Conservation (phyloP, 2,329 filamentous ascomycete genomes). For the Calonectria ilicicola region DNA sequence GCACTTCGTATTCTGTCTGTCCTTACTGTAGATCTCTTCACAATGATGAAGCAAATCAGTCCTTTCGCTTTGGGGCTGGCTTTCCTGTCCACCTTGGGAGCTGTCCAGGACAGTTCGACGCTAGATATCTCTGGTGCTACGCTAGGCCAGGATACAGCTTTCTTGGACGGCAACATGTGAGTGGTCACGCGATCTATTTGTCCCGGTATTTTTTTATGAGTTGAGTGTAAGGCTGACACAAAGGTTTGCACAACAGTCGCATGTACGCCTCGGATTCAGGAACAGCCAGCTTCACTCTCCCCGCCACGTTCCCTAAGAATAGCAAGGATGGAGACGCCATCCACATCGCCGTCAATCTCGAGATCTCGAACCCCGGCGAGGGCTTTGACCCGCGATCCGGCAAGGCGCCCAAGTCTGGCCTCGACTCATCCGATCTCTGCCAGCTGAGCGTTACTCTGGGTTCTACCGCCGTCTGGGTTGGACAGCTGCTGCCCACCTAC, state of each 20-base stretch:
- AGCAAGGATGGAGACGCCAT: conserved; percentile 9
- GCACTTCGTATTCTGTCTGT: conserved; percentile 6
- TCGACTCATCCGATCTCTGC: not conserved
- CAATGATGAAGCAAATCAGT: not conserved
- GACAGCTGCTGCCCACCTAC: conserved; percentile 6
- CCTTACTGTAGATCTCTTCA: not conserved
- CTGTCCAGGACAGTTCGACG: not conserved
- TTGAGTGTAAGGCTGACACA: not conserved
- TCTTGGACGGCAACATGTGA: not conserved
- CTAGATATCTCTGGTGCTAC: not conserved
- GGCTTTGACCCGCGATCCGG: conserved; percentile 7
- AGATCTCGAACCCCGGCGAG: conserved; percentile 8
- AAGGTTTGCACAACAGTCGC: not conserved
- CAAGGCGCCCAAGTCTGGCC: conserved; percentile 5
- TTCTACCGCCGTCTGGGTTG: conserved; percentile 7
- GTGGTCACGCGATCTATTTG: not conserved
- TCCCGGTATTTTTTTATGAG: not conserved
- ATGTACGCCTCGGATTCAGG: not conserved
- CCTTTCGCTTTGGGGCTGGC: not conserved
- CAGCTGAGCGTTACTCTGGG: not conserved
- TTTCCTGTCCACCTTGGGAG: conserved; percentile 7
- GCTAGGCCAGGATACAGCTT: not conserved
- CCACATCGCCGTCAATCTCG: conserved; percentile 5
- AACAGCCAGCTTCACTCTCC: not conserved
- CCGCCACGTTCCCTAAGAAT: not conserved